phyloP scores from a whole-genome alignment of 140 eudicot genomes.

The Stevia rebaudiana region DNA sequence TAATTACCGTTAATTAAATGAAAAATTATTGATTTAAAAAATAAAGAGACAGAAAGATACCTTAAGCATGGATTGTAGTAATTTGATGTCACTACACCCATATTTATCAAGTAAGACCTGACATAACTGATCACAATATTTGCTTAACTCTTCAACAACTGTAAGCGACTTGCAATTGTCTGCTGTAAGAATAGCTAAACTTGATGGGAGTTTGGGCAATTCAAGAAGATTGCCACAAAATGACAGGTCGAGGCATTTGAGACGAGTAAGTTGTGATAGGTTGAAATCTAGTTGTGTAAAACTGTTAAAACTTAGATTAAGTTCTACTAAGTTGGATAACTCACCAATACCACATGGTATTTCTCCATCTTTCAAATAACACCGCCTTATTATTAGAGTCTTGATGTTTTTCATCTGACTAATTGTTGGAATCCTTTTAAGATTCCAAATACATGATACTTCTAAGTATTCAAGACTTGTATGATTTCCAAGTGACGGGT shows the following conservation, averaged over 20 bases:
- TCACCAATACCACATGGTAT: background rate
- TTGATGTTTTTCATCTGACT: background rate
- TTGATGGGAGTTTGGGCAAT: constrained; percentile 23
- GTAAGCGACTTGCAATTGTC: constrained; percentile 13
- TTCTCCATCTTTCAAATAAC: background rate
- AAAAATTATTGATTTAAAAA: too few species aligned
- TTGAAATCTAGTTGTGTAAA: background rate
- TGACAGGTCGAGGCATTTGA: constrained; percentile 10
- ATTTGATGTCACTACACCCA: background rate
- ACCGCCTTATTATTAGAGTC: background rate
- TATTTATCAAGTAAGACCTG: background rate
- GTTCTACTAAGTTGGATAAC: constrained; percentile 15
- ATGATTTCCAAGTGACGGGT: background rate
- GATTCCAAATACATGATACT: background rate
- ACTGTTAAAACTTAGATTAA: constrained; percentile 8
- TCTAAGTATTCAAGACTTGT: background rate
- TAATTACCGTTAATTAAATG: background rate
- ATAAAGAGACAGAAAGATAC: too few species aligned
- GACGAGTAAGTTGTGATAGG: constrained; percentile 4
- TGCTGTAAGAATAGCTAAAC: constrained; percentile 6
- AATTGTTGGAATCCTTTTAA: background rate
- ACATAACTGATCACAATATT: background rate
- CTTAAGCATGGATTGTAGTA: background rate
- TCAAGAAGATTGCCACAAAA: constrained; percentile 12
- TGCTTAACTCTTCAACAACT: too few species aligned